A percentile compares a stretch with the other conserved stretches of the same genome.
These are phyloP conservation scores for Colletotrichum godetiae DNA, from an alignment of 2,329 filamentous ascomycete species.

Conservation along the genomic window DNA sequence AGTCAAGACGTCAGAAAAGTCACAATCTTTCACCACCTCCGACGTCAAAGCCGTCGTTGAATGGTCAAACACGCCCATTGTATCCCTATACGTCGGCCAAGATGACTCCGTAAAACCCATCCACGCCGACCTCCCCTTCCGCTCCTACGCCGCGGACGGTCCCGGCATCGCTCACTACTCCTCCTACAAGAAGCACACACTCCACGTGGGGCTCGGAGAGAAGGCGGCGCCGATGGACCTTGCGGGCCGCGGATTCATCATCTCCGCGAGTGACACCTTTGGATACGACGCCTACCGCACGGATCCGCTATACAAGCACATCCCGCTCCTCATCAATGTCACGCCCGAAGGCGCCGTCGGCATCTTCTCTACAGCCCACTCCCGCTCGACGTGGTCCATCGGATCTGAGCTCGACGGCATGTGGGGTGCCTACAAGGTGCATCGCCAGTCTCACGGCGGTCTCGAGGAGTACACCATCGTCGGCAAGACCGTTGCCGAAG, in stretches of 20 bases:
- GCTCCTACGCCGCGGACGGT: slow-evolving; percentile 74
- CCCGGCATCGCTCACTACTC: slow-evolving; percentile 74
- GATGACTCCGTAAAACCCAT: slow-evolving; percentile 62
- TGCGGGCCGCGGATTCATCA: slow-evolving; percentile 71
- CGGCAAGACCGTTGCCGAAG: slow-evolving; percentile 73
- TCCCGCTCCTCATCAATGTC: slow-evolving; percentile 77
- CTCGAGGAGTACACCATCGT: slow-evolving; percentile 78
- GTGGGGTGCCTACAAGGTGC: slow-evolving; percentile 81
- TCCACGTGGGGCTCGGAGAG: slow-evolving; percentile 78
- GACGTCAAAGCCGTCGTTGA: slow-evolving; percentile 62
- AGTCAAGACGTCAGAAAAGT: slow-evolving; percentile 43
- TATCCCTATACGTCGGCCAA: slow-evolving; percentile 64
- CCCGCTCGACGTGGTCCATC: slow-evolving; percentile 72
- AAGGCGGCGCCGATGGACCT: slow-evolving; percentile 81
- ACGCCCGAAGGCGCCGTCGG: slow-evolving; percentile 73
- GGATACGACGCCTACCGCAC: slow-evolving; percentile 78
- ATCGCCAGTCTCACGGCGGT: slow-evolving; percentile 77
- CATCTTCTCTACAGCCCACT: slow-evolving; percentile 75
- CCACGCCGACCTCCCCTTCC: slow-evolving; percentile 71
- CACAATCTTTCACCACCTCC: slow-evolving; percentile 45
- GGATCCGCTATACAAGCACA: slow-evolving; percentile 81
- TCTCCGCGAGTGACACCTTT: slow-evolving; percentile 78
- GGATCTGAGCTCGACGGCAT: slow-evolving; percentile 81
- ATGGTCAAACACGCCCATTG: slow-evolving; percentile 65
- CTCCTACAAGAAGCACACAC: slow-evolving; percentile 67